phyloP scores from a whole-genome alignment of 176 grass and related monocot species.

The Chloris gayana region DNA sequence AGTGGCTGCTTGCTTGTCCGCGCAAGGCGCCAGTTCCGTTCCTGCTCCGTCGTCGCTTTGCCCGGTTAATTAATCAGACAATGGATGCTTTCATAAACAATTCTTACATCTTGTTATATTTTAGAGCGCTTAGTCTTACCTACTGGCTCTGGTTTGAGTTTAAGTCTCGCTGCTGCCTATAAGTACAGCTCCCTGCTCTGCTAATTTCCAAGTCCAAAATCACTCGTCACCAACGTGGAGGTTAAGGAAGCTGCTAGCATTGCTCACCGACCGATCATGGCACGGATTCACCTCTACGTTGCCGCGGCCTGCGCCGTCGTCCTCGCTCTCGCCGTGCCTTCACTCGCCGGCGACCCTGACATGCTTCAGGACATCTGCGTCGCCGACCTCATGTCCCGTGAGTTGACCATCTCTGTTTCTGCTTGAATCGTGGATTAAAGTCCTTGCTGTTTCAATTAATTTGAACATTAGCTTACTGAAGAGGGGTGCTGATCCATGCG shows the following conservation, averaged over 20 bases:
- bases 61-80: too few species aligned
- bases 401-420: background rate
- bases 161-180: background rate
- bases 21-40: too few species aligned
- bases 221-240: background rate
- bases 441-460: background rate
- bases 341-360: slow-evolving; percentile 61
- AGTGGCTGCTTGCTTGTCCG: background rate
- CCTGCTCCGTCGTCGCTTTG: too few species aligned
- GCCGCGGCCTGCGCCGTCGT: slow-evolving; percentile 25
- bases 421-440: too few species aligned
- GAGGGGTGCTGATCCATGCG: background rate
- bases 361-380: slow-evolving; percentile 89
- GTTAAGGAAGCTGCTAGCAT: too few species aligned
- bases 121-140: background rate
- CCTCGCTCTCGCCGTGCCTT: slow-evolving; percentile 26
- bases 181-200: slow-evolving; percentile 23
- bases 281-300: slow-evolving; percentile 23
- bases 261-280: slow-evolving; percentile 3
- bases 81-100: background rate
- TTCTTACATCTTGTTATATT: too few species aligned
- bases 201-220: background rate
- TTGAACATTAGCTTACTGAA: too few species aligned
- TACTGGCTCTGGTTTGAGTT: background rate
- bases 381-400: slow-evolving; percentile 56